Percentiles rank a stretch among this genome's conserved stretches.
phyloP scores from a whole-genome alignment of 768 basidiomycete species.

The Tylopilus sp. region DNA sequence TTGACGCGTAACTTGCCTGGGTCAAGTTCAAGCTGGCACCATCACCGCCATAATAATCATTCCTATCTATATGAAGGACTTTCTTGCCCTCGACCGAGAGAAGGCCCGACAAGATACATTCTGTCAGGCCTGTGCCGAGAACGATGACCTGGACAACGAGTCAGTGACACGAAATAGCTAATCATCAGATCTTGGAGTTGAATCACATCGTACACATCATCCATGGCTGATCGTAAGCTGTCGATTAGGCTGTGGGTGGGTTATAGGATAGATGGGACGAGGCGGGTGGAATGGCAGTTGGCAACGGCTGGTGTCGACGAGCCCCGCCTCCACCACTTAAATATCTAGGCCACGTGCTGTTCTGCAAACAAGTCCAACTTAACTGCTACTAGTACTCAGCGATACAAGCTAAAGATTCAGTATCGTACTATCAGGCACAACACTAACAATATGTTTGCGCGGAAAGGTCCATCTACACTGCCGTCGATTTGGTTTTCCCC shows the following conservation, averaged over 20 bases:
- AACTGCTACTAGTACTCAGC: no score
- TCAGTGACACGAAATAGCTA: conserved; percentile 11
- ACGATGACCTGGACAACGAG: conserved; percentile 64
- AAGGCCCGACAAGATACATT: conserved; percentile 96
- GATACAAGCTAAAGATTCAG: neutral
- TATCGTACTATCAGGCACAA: conserved; percentile 10
- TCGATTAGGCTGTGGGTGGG: conserved; percentile 9
- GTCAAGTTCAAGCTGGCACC: conserved; percentile 96
- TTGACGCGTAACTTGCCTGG: conserved; percentile 57
- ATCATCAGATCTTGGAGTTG: conserved; percentile 16
- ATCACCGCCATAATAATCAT: conserved; percentile 99
- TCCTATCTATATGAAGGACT: conserved; percentile 97
- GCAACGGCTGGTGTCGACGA: conserved; percentile 3
- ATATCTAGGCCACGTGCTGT: conserved; percentile 31
- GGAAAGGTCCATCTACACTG: neutral
- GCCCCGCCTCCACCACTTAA: conserved; percentile 21
- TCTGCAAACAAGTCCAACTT: conserved; percentile 13
- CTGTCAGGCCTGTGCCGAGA: conserved; percentile 95
- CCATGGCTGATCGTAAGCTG: conserved; percentile 56
- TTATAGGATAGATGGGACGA: conserved; percentile 8
- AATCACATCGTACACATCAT: conserved; percentile 96
- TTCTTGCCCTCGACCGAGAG: conserved; percentile 99
- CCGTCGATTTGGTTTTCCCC: conserved; percentile 6
- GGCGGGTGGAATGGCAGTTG: conserved; percentile 11
- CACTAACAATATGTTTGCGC: neutral